Evolutionary conservation across 116 monocot species (phyloP), one percentile per base, ranked within the genome.

Genomic region (Trichopus zeylanicus): DNA sequence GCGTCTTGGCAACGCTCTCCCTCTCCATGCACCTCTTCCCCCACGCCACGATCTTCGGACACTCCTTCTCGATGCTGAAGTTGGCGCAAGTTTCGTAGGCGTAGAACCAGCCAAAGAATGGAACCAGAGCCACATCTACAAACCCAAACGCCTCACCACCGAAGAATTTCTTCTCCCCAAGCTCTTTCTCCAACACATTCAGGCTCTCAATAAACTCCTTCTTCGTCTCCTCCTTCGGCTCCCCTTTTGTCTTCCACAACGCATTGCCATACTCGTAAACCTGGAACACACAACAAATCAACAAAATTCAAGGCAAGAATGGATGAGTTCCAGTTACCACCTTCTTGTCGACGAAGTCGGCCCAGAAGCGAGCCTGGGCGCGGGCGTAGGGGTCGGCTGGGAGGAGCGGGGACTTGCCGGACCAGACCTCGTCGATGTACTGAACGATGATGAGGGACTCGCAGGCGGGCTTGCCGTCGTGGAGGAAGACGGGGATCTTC

Each of bases 1-100:
- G 51, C 6, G 26, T 12, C 11, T 61, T 66, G 0, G 63, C 38
- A 3, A 78, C 78, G 46, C 73, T 73, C 16, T 65, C 52, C 59
- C 65, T 56, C 51, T 72, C 58, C 72, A 48, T 65, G 65, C 73
- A 73, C 37, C 66, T 53, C 54, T 70, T 66, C 7, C 10, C 61
- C 79, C 79, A 79, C 6, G 30, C 60, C 23, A 49, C 54, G 20
- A 79, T 16, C 51, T 58, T 79, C 6, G 70, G 73, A 5, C 27
- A 30, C 15, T 29, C 51, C 20, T 58, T 37, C 67, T 48, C 56
- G 4, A 63, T 26, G 18, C 31, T 57, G 34, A 74, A 74, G 18
- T 22, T 30, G 13, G 12, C 74, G 10, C 3, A 37, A 0, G 2
- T 29, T 51, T 68, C 74, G 39, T 55, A 74, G 28, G 53, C 26